phyloP scores from a whole-genome alignment of 2,329 filamentous ascomycete genomes.

The Fusarium nelsonii region DNA sequence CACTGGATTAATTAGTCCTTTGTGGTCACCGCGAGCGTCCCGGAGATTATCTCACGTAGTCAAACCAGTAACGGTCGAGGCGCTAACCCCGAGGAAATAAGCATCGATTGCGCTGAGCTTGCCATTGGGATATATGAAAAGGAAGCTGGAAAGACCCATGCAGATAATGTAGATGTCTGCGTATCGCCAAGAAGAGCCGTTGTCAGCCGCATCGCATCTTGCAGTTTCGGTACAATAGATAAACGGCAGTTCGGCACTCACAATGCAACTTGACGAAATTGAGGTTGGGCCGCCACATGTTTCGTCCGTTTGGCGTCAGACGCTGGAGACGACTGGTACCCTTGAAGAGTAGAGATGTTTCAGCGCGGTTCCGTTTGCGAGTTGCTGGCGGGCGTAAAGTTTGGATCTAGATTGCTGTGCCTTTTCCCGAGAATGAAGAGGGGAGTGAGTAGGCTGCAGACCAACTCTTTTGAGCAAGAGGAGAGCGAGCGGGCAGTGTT shows the following conservation, averaged over 20 bases:
- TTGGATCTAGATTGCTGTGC: slow-evolving; percentile 13
- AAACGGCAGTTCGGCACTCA: slow-evolving; percentile 24
- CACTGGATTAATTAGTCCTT: slow-evolving; percentile 49
- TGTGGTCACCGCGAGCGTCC: neutral
- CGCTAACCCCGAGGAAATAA: slow-evolving; percentile 63
- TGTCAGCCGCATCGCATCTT: slow-evolving; percentile 21
- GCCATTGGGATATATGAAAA: slow-evolving; percentile 41
- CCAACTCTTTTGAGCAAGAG: slow-evolving; percentile 26
- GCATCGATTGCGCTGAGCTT: slow-evolving; percentile 57
- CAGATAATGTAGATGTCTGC: slow-evolving; percentile 46
- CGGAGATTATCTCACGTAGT: slow-evolving; percentile 57
- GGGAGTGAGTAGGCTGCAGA: slow-evolving; percentile 8
- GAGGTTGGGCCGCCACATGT: slow-evolving; percentile 43
- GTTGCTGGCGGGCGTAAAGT: slow-evolving; percentile 7
- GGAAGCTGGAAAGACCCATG: slow-evolving; percentile 42
- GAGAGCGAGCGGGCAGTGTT: slow-evolving; percentile 14
- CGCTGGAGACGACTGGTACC: slow-evolving; percentile 16
- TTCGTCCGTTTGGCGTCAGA: slow-evolving; percentile 18
- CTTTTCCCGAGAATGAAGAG: slow-evolving; percentile 24
- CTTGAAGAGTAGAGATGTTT: slow-evolving; percentile 1
- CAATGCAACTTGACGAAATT: slow-evolving; percentile 49
- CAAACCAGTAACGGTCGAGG: slow-evolving; percentile 63
- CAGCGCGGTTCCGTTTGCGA: slow-evolving; percentile 9
- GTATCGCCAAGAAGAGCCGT: neutral
- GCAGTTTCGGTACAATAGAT: neutral